Conservation (phyloP, 78 protist species). For the Reticulomyxa filosa region DNA sequence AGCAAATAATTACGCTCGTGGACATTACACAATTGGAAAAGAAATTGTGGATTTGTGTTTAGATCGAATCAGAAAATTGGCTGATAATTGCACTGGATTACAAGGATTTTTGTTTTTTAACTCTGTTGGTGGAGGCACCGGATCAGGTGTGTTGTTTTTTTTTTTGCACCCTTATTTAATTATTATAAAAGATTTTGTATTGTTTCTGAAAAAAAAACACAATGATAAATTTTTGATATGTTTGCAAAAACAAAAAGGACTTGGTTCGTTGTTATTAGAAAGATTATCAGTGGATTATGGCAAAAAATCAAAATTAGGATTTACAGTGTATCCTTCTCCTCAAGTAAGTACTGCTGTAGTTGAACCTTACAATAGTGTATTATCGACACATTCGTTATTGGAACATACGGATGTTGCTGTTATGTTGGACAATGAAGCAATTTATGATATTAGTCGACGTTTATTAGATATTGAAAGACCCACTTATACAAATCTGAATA, state of each 20-base stretch:
- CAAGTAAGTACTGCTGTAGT: slow-evolving; percentile 91
- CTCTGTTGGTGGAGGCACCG: slow-evolving; percentile 87
- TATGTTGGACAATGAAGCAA: slow-evolving; percentile 79
- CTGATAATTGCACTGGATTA: slow-evolving; percentile 94
- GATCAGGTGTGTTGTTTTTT: slow-evolving; percentile 94
- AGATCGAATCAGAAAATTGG: slow-evolving; percentile 87
- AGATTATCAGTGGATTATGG: slow-evolving; percentile 89
- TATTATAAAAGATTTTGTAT: too few species aligned
- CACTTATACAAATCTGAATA: slow-evolving; percentile 91
- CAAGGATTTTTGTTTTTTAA: slow-evolving; percentile 63
- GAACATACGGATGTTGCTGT: slow-evolving; percentile 86
- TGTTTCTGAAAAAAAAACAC: too few species aligned
- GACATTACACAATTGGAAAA: slow-evolving; percentile 15
- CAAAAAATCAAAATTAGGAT: slow-evolving; percentile 88
- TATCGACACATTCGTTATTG: slow-evolving; percentile 77
- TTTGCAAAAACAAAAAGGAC: too few species aligned
- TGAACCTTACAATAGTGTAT: slow-evolving; percentile 97
- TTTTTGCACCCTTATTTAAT: too few species aligned
- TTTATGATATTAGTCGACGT: slow-evolving; percentile 93
- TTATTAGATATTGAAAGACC: slow-evolving; percentile 82
- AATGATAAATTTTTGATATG: too few species aligned
- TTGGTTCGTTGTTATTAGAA: slow-evolving; percentile 74
- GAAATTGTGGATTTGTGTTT: slow-evolving; percentile 45
- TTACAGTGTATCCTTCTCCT: slow-evolving; percentile 73
- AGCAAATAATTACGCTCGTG: slow-evolving; percentile 95